A percentile compares a stretch with the other conserved stretches of the same genome.
Conservation (phyloP, 208 protist species). For the Balamuthia mandrillaris region DNA sequence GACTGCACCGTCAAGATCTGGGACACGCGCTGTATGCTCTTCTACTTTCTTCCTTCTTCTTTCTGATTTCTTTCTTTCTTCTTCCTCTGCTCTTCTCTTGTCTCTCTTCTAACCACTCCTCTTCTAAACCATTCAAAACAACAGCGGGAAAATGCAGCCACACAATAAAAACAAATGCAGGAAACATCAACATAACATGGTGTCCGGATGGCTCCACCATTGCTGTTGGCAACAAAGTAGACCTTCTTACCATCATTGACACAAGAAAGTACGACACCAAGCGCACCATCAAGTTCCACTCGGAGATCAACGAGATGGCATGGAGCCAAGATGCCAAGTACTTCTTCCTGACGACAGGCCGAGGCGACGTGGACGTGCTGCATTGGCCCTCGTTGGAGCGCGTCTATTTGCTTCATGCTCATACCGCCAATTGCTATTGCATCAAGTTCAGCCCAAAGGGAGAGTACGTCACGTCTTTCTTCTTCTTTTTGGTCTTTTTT, state of each 20-base stretch:
- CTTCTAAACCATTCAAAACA: too few species aligned
- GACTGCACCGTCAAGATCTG: slow-evolving; percentile 63
- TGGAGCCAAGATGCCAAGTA: slow-evolving; percentile 24
- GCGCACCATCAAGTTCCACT: slow-evolving; percentile 38
- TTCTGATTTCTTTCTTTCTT: too few species aligned
- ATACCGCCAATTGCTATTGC: slow-evolving; percentile 62
- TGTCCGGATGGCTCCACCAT: slow-evolving; percentile 50
- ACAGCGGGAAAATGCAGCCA: slow-evolving; percentile 23
- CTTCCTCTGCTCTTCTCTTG: too few species aligned
- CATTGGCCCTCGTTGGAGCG: slow-evolving; percentile 4
- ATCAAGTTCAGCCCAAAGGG: slow-evolving; percentile 42
- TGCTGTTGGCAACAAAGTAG: slow-evolving; percentile 57
- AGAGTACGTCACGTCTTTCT: too few species aligned
- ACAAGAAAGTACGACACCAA: slow-evolving; percentile 34
- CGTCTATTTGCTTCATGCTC: slow-evolving; percentile 21
- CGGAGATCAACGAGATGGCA: slow-evolving; percentile 59
- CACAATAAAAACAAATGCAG: slow-evolving; percentile 48
- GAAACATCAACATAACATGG: slow-evolving; percentile 65
- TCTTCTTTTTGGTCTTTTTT: too few species aligned
- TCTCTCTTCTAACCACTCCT: too few species aligned
- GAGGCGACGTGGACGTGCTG: slow-evolving; percentile 46
- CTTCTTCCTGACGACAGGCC: slow-evolving; percentile 50
- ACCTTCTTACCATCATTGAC: slow-evolving; percentile 57
- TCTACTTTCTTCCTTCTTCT: neutral
- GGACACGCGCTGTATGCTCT: slow-evolving; percentile 39